Evolutionary conservation across 345 rosid species (phyloP), one percentile per base, ranked within the genome.

Genomic region (Erysimum cheiranthoides): DNA sequence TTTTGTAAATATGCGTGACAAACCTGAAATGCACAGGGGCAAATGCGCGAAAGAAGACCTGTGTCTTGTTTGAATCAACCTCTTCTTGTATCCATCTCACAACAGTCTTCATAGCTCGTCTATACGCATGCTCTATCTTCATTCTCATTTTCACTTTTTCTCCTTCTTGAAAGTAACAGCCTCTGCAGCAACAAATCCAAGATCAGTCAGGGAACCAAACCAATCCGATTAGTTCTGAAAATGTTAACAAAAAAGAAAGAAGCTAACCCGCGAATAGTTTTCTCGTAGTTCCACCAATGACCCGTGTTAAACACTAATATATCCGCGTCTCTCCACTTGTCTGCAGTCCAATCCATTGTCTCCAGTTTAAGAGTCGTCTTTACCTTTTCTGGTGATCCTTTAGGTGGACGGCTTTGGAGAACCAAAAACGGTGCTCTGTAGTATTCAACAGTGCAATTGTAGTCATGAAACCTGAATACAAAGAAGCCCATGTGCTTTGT

Each of bases 21-120:
- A 78, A 93, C 98, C 98, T 92, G 93, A 94, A 94, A 87, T 92
- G 98, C 56, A 94, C 97, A 0, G 98, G 98, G 6, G 98, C 92
- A 61, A 85, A 87, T 45, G 98, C 86, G 30, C 98, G 97, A 51
- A 92, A 94, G 83, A 86, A 88, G 80, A 89, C 95, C 65, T 82
- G 89, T 4, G 93, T 90, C 87, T 85, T 92, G 83, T 59, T 84
- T 66, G 85, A 34, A 73, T 89, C 77, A 61, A 94, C 93, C 79
- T 89, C 86, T 31, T 77, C 73, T 32, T 74, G 79, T 66, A 94
- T 80, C 98, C 98, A 94, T 11, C 62, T 68, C 67, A 85, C n/a
- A 73, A 89, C 87, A 0, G 97, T 92, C 84, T 86, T 84, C 52
- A 89, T 63, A 66, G 98, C 87, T 81, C 81, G 80, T 35, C 62